Evolutionary conservation across 768 basidiomycete species (phyloP).

Genomic region (Tremella mesenterica): DNA sequence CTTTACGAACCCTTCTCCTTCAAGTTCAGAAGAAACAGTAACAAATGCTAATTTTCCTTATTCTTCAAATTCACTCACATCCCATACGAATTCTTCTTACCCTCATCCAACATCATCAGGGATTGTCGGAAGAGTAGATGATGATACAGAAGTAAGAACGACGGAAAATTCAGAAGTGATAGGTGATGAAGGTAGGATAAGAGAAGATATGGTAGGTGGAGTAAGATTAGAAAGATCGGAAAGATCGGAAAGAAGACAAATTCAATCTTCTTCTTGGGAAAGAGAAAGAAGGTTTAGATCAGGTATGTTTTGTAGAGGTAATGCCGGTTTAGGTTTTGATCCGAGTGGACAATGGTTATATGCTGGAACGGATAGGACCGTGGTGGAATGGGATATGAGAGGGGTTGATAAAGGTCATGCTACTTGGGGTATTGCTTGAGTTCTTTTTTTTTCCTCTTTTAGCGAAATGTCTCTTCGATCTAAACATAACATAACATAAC

Average conservation of each 20-base stretch:
- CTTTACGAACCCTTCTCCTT: not conserved
- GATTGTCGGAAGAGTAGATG: no score
- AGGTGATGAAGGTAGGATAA: not conserved
- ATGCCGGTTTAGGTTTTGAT: constrained; percentile 68
- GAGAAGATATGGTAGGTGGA: constrained; percentile 29
- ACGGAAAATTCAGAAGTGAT: not conserved
- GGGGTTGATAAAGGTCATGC: constrained; percentile 20
- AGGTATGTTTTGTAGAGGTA: no score
- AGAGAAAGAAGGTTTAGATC: no score
- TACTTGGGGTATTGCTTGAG: constrained; percentile 30
- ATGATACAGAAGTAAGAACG: not conserved
- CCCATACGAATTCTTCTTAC: no score
- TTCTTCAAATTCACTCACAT: no score
- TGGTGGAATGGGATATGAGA: constrained; percentile 69
- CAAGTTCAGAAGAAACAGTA: no score
- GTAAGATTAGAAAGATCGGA: constrained; percentile 8
- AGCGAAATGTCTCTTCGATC: no score
- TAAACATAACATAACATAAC: no score
- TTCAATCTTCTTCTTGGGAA: no score
- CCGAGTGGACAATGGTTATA: constrained; percentile 61
- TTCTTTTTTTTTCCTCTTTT: no score
- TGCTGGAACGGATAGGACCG: constrained; percentile 56
- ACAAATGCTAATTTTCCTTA: no score
- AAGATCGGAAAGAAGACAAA: not conserved
- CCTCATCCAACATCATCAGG: no score